A percentile compares a stretch with the other conserved stretches of the same genome.
Evolutionary conservation across 2,329 filamentous ascomycete genomes (phyloP).

Genomic region (Alternaria triticimaculans): DNA sequence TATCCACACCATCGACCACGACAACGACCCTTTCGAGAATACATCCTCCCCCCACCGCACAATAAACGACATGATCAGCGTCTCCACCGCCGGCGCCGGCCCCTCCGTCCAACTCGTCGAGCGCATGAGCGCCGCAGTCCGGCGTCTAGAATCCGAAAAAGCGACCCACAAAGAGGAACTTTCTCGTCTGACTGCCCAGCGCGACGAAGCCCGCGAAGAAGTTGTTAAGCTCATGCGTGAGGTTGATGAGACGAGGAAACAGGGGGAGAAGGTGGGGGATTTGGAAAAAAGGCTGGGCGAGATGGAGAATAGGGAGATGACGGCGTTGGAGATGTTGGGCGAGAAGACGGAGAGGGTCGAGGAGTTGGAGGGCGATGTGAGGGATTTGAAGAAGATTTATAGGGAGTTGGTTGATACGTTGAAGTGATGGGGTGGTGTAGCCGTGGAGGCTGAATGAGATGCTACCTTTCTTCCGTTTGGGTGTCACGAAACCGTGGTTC

Average conservation of each 20-base stretch:
- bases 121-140: slow-evolving; percentile 91
- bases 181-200: slow-evolving; percentile 76
- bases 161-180: slow-evolving; percentile 88
- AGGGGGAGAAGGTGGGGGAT: slow-evolving; percentile 65
- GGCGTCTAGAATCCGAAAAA: slow-evolving; percentile 89
- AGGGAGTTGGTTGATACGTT: slow-evolving; percentile 67
- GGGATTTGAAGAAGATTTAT: slow-evolving; percentile 96
- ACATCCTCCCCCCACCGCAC: slow-evolving; percentile 70
- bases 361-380: slow-evolving; percentile 85
- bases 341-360: slow-evolving; percentile 97
- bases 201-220: slow-evolving; percentile 89
- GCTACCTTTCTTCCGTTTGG: too few relatives aligned
- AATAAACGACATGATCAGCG: slow-evolving; percentile 77
- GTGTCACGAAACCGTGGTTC: not conserved
- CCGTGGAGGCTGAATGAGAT: not conserved
- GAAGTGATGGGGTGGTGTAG: not conserved
- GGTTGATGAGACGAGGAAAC: slow-evolving; percentile 71
- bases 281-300: slow-evolving; percentile 72
- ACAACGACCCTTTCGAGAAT: slow-evolving; percentile 61
- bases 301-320: slow-evolving; percentile 81
- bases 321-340: slow-evolving; percentile 90
- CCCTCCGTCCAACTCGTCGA: slow-evolving; percentile 95
- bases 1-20: slow-evolving; percentile 50
- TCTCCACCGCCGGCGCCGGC: slow-evolving; percentile 87
- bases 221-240: slow-evolving; percentile 92